phyloP scores from a whole-genome alignment of 257 asterid species.

The Verbena officinalis region DNA sequence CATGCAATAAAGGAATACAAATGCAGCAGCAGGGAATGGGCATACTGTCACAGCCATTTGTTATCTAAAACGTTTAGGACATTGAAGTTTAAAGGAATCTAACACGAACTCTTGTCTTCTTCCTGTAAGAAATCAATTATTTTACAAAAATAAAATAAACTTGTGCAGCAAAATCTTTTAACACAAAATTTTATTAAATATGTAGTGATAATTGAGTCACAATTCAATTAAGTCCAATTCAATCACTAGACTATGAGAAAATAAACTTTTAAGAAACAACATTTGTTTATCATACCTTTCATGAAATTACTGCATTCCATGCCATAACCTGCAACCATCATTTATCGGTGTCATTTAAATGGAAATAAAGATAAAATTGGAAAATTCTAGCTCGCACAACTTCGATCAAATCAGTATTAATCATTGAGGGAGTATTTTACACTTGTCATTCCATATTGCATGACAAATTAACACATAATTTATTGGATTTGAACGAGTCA shows the following conservation, averaged over 20 bases:
- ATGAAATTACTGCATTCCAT: slow-evolving; percentile 99
- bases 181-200: too few relatives aligned
- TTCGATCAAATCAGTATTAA: too few relatives aligned
- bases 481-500: too few relatives aligned
- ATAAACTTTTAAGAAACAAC: background rate
- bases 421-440: too few relatives aligned
- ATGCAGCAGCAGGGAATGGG: slow-evolving; percentile 28
- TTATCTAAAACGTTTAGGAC: background rate
- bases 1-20: slow-evolving; percentile 27
- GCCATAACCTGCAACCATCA: slow-evolving; percentile 83
- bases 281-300: slow-evolving; percentile 57
- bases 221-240: too few relatives aligned
- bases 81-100: background rate
- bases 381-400: too few relatives aligned
- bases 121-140: background rate
- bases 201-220: too few relatives aligned
- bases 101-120: background rate
- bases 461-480: too few relatives aligned
- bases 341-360: slow-evolving; percentile 37
- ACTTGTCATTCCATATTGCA: too few relatives aligned
- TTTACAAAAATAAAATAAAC: too few relatives aligned
- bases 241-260: background rate
- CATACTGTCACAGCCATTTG: slow-evolving; percentile 1
- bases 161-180: too few relatives aligned
- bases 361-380: too few relatives aligned